These are phyloP conservation scores for Thelonectria blattea DNA, from an alignment of 2,329 filamentous ascomycete genomes.

Conservation along the genomic window DNA sequence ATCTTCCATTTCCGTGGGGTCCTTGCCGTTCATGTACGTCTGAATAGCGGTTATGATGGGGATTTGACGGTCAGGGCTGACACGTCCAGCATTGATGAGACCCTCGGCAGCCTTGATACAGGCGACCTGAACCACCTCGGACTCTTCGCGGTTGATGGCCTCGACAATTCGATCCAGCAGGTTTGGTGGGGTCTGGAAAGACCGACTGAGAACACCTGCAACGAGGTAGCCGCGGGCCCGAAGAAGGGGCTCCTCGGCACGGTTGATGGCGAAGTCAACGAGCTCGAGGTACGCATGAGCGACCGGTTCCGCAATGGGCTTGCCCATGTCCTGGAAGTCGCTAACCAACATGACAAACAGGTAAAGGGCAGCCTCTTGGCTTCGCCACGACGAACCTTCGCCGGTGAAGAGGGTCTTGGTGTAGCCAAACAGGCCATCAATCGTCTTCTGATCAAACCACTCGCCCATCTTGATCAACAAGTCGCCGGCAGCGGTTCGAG, in stretches of 20 bases:
- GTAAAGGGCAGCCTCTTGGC: slow-evolving; percentile 82
- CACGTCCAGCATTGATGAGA: slow-evolving; percentile 61
- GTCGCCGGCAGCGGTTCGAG: slow-evolving; percentile 90
- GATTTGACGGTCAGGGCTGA: slow-evolving; percentile 62
- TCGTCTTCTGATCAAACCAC: slow-evolving; percentile 78
- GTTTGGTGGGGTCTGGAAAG: slow-evolving; percentile 66
- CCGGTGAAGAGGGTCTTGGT: slow-evolving; percentile 75
- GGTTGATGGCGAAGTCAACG: slow-evolving; percentile 77
- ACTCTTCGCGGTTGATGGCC: slow-evolving; percentile 75
- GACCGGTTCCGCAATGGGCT: slow-evolving; percentile 71
- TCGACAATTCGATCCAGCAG: slow-evolving; percentile 77
- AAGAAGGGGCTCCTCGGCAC: slow-evolving; percentile 74
- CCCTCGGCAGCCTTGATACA: slow-evolving; percentile 86
- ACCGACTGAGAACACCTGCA: slow-evolving; percentile 78
- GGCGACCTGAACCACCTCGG: slow-evolving; percentile 89
- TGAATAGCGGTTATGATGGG: slow-evolving; percentile 67
- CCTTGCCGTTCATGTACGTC: slow-evolving; percentile 79
- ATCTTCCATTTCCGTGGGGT: slow-evolving; percentile 82
- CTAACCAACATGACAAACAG: slow-evolving; percentile 83
- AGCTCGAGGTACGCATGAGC: slow-evolving; percentile 79
- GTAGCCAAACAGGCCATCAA: slow-evolving; percentile 80
- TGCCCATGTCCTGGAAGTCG: slow-evolving; percentile 81
- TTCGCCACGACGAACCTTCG: slow-evolving; percentile 59
- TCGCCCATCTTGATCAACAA: slow-evolving; percentile 91
- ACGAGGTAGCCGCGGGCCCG: slow-evolving; percentile 87